Evolutionary conservation across 306 rosid species (phyloP), one percentile per base, ranked within the genome.

Genomic region (Quercus variabilis): DNA sequence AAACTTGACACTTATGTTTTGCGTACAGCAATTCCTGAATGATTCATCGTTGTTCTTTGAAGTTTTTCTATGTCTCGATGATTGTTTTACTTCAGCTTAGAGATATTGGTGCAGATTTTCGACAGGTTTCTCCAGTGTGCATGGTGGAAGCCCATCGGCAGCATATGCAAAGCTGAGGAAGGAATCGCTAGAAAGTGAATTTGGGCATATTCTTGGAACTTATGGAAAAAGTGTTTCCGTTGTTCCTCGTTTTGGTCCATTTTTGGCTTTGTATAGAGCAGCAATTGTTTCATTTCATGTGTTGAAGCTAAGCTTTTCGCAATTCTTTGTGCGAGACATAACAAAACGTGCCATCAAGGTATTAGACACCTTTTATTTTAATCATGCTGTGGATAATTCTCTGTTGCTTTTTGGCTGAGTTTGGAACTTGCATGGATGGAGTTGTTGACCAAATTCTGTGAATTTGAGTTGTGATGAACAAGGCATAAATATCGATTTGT

Each of bases 141-240:
- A 95, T 30, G 98, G 98, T 58, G 99, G 89, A 78, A 82, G 86
- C 21, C 96, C 99, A n/a, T 86, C 98, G 30, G 86, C 97, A 43
- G 98, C 89, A 74, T 95, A 95, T 82, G 99, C 99, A 54, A 95
- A 84, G 88, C 82, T 81, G 90, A 88, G 98, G 91, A 91, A 91
- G 88, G 97, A 95, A 78, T 89, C 88, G 6, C 84, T 95, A 25
- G 99, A 95, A 84, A 83, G 74, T 83, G 77, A 91, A 84, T 93
- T 95, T 68, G 94, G 98, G 77, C 94, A 79, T 70, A 89, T 91
- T 76, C 89, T 93, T 57, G 97, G 94, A 83, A 82, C 86, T 74
- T 80, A 91, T 77, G 77, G 93, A 81, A 88, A 84, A 84, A 88
- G 90, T 78, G 86, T 86, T 83, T 89, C 91, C 12, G 60, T 87